Evolutionary conservation across 352 stramenopile species (phyloP).

Genomic region (Phytopythium oedochilum): DNA sequence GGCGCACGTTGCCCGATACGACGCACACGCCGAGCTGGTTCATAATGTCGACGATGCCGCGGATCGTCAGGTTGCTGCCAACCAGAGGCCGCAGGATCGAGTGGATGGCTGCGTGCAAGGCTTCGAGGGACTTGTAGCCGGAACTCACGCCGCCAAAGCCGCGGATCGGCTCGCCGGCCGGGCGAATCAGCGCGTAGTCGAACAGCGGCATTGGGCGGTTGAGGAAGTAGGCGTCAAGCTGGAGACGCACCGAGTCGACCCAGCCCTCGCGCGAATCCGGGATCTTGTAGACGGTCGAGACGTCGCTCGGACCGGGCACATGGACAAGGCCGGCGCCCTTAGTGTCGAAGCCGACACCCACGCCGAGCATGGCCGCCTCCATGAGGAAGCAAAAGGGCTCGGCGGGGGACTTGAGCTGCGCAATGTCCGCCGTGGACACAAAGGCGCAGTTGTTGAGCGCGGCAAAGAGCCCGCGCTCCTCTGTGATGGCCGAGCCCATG

Average conservation of each 20-base stretch:
- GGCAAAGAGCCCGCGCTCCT: conserved; percentile 75
- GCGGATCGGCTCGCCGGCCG: conserved; percentile 78
- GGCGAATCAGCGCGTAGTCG: conserved; percentile 83
- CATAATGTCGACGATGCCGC: conserved; percentile 91
- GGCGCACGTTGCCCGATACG: conserved; percentile 90
- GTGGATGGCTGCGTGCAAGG: conserved; percentile 64
- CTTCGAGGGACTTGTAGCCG: conserved; percentile 66
- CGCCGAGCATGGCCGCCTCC: conserved; percentile 92
- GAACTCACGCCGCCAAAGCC: conserved; percentile 91
- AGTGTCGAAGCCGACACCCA: conserved; percentile 93
- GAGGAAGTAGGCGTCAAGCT: conserved; percentile 87
- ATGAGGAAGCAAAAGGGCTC: conserved; percentile 94
- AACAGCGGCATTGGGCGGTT: conserved; percentile 36
- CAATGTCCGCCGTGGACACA: conserved; percentile 82
- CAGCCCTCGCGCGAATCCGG: conserved; percentile 79
- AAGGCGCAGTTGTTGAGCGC: conserved; percentile 95
- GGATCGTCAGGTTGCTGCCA: conserved; percentile 51
- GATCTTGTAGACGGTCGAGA: conserved; percentile 22
- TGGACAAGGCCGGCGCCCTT: conserved; percentile 72
- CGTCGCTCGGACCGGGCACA: conserved; percentile 26
- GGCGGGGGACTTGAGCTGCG: conserved; percentile 43
- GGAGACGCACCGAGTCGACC: conserved; percentile 78
- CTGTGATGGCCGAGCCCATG: conserved; percentile 92
- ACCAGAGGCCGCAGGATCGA: conserved; percentile 45
- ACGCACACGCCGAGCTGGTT: conserved; percentile 90